Conservation (phyloP, 202 grass and related monocot species). For the Setaria italica region DNA sequence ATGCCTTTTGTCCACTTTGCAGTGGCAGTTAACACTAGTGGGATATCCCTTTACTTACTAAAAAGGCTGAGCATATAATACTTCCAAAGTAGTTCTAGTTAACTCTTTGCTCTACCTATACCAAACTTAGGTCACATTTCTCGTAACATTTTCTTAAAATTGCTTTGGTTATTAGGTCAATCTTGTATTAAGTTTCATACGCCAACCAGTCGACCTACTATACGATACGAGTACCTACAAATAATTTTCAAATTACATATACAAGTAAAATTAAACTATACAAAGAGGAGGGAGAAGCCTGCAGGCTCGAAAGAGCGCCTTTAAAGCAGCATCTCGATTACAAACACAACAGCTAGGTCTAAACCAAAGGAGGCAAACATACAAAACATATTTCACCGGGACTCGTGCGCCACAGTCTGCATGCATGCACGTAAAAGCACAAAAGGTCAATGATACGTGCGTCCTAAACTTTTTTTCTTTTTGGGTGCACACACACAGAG, state of each 20-base stretch:
- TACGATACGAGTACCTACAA: no score
- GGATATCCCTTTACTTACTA: neutral
- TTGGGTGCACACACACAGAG: neutral
- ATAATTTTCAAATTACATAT: neutral
- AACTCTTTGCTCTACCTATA: neutral
- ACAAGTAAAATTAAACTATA: neutral
- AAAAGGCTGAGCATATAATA: neutral
- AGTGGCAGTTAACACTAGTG: slow-evolving; percentile 20
- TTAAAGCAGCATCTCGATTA: slow-evolving; percentile 19
- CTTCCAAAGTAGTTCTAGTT: neutral
- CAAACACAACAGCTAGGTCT: slow-evolving; percentile 16
- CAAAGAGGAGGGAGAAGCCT: neutral
- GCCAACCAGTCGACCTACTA: neutral
- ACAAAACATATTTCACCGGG: slow-evolving; percentile 28
- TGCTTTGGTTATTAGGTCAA: neutral
- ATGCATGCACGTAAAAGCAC: slow-evolving; percentile 57
- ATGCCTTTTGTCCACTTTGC: slow-evolving; percentile 25
- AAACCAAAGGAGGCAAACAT: slow-evolving; percentile 11
- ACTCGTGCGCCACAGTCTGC: slow-evolving; percentile 40
- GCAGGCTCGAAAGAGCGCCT: neutral
- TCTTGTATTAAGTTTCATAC: neutral
- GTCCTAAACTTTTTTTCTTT: slow-evolving; percentile 23
- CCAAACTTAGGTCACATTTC: neutral
- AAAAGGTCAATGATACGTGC: slow-evolving; percentile 64
- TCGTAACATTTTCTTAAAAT: neutral